Conservation (phyloP, 805 yeast genomes). For the Teunomyces aglyptinius region DNA sequence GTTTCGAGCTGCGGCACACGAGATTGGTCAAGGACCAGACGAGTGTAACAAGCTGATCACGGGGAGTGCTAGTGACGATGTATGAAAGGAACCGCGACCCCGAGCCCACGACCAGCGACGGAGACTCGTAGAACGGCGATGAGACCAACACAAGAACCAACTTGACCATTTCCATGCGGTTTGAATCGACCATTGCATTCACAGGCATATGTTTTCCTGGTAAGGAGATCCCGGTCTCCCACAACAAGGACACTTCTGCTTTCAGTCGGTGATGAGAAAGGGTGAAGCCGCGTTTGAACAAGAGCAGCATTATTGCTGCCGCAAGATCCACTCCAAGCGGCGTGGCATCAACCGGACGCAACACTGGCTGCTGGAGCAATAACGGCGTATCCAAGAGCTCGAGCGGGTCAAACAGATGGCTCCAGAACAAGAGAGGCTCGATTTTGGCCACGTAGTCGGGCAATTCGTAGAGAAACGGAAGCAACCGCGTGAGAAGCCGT, state of each 20-base stretch:
- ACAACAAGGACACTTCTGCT: background rate
- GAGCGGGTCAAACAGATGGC: constrained; percentile 45
- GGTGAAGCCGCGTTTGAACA: constrained; percentile 60
- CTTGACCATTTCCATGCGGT: constrained; percentile 66
- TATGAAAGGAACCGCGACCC: constrained; percentile 66
- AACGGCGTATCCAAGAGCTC: background rate
- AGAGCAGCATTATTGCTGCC: constrained; percentile 36
- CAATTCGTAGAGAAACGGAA: constrained; percentile 69
- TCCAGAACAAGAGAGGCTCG: constrained; percentile 29
- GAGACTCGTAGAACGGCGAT: constrained; percentile 51
- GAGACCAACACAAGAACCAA: constrained; percentile 62
- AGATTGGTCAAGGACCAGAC: constrained; percentile 49
- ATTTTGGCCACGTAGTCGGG: constrained; percentile 21
- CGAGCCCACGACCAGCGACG: constrained; percentile 37
- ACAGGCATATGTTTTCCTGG: constrained; percentile 25
- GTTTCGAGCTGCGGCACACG: constrained; percentile 49
- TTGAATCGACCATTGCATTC: constrained; percentile 46
- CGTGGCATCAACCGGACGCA: background rate
- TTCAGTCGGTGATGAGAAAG: background rate
- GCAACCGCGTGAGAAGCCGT: constrained; percentile 58
- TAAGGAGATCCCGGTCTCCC: constrained; percentile 19
- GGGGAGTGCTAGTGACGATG: constrained; percentile 50
- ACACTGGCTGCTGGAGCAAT: background rate
- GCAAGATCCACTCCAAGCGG: constrained; percentile 12
- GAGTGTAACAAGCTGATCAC: constrained; percentile 30